Percentiles rank a stretch among this genome's conserved stretches.
Conservation (phyloP, 306 rosid species). For the Cicer pinnatifidum region DNA sequence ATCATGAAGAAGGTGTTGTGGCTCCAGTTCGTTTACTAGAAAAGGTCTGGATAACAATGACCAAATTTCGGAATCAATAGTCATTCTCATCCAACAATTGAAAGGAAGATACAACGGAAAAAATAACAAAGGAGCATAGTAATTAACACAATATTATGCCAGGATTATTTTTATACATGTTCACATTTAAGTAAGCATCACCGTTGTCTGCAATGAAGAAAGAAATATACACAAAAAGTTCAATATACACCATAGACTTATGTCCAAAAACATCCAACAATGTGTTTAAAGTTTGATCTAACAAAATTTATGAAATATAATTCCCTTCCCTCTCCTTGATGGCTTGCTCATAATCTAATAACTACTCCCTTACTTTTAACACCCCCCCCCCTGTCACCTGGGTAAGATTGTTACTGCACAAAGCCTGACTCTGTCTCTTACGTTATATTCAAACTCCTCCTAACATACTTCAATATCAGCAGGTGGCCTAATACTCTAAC, state of each 20-base stretch:
- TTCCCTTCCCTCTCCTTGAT: slow-evolving; percentile 1
- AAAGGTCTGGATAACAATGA: slow-evolving; percentile 74
- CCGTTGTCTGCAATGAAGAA: not conserved
- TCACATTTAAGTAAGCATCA: slow-evolving; percentile 28
- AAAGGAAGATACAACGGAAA: slow-evolving; percentile 22
- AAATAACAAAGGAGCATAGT: not conserved
- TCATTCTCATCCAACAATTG: slow-evolving; percentile 37
- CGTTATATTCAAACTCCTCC: slow-evolving; percentile 8
- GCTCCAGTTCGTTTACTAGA: slow-evolving; percentile 89
- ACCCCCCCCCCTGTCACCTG: not conserved
- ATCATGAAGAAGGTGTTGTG: slow-evolving; percentile 95
- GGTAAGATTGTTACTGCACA: slow-evolving; percentile 1
- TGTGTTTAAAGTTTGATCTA: slow-evolving; percentile 1
- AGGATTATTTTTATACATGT: slow-evolving; percentile 8
- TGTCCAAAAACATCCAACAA: slow-evolving; percentile 3
- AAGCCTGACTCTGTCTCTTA: slow-evolving; percentile 13
- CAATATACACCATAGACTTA: not conserved
- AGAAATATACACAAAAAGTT: not conserved
- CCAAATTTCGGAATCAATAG: slow-evolving; percentile 43
- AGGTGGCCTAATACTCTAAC: not conserved
- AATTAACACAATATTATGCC: not conserved
- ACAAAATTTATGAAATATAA: slow-evolving; percentile 13
- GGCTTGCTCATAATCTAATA: not conserved
- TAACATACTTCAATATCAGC: slow-evolving; percentile 4
- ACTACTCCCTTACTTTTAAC: slow-evolving; percentile 10